These are phyloP conservation scores for Talaromyces proteolyticus DNA, from an alignment of 495 filamentous ascomycete genomes.

Conservation along the genomic window DNA sequence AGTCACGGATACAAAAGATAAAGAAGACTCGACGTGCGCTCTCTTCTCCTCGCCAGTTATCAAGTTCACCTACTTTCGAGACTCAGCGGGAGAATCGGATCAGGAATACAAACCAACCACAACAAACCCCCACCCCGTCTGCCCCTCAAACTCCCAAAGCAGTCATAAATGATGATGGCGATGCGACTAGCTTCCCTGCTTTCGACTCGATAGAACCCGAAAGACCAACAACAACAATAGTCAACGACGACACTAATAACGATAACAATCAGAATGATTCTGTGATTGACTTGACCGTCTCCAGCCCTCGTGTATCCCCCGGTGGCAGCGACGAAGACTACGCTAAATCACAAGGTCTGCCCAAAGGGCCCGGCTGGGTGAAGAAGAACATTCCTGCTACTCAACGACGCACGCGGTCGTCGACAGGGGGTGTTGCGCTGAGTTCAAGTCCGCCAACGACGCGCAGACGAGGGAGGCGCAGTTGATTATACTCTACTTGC, in stretches of 20 bases:
- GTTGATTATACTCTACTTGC: too few relatives aligned
- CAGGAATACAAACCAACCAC: too few relatives aligned
- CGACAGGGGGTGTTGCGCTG: conserved; percentile 14
- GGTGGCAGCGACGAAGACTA: conserved; percentile 22
- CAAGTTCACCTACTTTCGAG: background rate
- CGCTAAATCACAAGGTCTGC: conserved; percentile 21
- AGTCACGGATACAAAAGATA: background rate
- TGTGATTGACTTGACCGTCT: conserved; percentile 38
- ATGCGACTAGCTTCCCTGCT: background rate
- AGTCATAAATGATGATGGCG: background rate
- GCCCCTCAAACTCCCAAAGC: background rate
- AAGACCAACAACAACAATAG: background rate
- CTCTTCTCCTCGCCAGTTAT: background rate
- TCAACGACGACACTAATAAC: too few relatives aligned
- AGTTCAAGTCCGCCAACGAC: conserved; percentile 20
- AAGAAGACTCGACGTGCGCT: background rate
- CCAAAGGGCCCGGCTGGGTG: conserved; percentile 29
- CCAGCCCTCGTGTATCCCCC: conserved; percentile 28
- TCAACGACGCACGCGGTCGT: conserved; percentile 14
- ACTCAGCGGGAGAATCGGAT: background rate
- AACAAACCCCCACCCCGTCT: too few relatives aligned
- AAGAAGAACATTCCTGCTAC: conserved; percentile 18
- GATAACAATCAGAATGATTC: too few relatives aligned
- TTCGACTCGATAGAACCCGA: background rate
- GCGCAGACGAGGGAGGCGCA: conserved; percentile 8